Evolutionary conservation across 75 land plant species (phyloP).

Genomic region (Azolla pinnata): DNA sequence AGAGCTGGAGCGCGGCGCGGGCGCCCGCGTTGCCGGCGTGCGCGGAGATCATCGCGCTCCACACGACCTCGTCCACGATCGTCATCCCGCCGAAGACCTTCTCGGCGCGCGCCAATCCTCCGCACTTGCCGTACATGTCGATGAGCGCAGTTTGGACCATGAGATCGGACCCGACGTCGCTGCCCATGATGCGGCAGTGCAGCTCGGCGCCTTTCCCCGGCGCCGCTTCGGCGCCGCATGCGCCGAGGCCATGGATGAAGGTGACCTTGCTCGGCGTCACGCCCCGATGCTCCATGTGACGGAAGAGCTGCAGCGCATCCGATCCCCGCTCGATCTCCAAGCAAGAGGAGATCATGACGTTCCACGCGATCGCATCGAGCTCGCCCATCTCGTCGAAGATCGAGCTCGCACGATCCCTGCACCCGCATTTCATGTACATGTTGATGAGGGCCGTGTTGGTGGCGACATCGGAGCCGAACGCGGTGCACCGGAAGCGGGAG

Average conservation of each 20-base stretch:
- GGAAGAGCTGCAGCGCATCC: conserved; percentile 15
- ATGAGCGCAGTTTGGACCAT: conserved; percentile 8
- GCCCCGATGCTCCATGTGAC: conserved; percentile 10
- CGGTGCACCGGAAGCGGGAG: neutral
- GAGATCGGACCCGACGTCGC: neutral
- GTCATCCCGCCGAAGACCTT: conserved; percentile 4
- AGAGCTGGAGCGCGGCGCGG: conserved; percentile 16
- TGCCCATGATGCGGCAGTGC: neutral
- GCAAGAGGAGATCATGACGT: conserved; percentile 17
- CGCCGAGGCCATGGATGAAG: conserved; percentile 1
- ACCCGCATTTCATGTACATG: conserved; percentile 13
- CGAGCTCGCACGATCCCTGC: conserved; percentile 5
- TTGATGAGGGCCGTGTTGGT: conserved; percentile 6
- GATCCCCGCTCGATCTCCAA: neutral
- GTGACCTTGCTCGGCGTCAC: conserved; percentile 11
- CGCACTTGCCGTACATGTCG: conserved; percentile 12
- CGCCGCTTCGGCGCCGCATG: conserved; percentile 4
- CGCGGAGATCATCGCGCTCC: conserved; percentile 10
- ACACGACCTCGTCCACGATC: neutral
- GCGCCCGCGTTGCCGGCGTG: conserved; percentile 10
- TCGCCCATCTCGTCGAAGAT: conserved; percentile 7
- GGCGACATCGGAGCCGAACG: neutral
- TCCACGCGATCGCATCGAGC: conserved; percentile 12
- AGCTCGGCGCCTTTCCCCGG: neutral
- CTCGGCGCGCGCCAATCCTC: neutral